Evolutionary conservation across 2,329 filamentous ascomycete species (phyloP).

Genomic region (Leptodontidium sp.): DNA sequence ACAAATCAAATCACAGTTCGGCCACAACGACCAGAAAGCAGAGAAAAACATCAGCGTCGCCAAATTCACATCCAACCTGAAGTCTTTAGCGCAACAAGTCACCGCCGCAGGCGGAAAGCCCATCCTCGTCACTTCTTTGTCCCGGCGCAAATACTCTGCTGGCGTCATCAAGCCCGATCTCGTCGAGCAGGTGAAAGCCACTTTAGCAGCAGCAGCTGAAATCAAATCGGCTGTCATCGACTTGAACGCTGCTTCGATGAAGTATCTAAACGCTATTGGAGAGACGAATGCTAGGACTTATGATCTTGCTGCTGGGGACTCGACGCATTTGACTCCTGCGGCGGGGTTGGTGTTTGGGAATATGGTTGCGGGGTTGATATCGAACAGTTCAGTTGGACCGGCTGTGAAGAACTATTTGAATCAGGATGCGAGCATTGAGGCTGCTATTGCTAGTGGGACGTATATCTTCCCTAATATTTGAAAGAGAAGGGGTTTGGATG

Average conservation of each 20-base stretch:
- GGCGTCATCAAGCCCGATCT: constrained; percentile 53
- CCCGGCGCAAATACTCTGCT: constrained; percentile 53
- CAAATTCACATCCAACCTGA: constrained; percentile 54
- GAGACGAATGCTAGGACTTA: constrained; percentile 52
- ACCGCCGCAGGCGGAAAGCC: constrained; percentile 45
- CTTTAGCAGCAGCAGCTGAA: constrained; percentile 51
- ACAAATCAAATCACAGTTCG: constrained; percentile 48
- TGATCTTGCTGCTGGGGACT: constrained; percentile 54
- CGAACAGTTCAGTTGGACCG: constrained; percentile 21
- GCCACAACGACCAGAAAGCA: constrained; percentile 61
- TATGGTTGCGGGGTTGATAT: constrained; percentile 53
- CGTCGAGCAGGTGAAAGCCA: constrained; percentile 49
- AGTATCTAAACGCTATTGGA: constrained; percentile 57
- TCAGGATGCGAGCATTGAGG: constrained; percentile 29
- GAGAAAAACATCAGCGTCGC: constrained; percentile 50
- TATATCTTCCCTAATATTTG: constrained; percentile 7
- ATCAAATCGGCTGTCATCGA: constrained; percentile 50
- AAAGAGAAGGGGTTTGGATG: neutral
- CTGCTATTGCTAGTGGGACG: constrained; percentile 22
- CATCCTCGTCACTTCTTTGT: constrained; percentile 57
- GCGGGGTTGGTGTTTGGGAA: constrained; percentile 56
- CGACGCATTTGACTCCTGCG: constrained; percentile 56
- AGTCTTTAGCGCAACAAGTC: constrained; percentile 46
- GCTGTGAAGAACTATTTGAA: constrained; percentile 18
- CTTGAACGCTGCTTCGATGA: constrained; percentile 53